Conservation (phyloP, 768 basidiomycete genomes). For the Rhodosporidiobolus sp. region DNA sequence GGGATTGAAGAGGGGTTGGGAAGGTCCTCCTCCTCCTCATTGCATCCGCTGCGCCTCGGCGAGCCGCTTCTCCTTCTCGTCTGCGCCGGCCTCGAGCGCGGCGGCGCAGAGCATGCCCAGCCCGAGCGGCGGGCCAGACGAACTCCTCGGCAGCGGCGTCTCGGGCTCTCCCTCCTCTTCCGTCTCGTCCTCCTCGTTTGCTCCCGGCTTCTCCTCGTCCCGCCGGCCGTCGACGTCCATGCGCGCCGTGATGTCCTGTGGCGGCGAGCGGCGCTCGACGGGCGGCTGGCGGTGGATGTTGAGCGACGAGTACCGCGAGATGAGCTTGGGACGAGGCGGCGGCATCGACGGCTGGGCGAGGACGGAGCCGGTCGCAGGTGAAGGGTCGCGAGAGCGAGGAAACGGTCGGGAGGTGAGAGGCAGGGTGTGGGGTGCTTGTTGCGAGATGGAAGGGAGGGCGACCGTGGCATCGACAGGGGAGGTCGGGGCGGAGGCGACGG, state of each 20-base stretch:
- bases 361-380: not conserved
- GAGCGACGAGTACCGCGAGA: slow-evolving; percentile 10
- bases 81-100: not conserved
- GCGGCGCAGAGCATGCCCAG: slow-evolving; percentile 24
- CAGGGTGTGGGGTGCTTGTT: not conserved
- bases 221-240: not conserved
- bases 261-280: not conserved
- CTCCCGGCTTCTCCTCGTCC: not conserved
- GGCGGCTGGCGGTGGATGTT: not conserved
- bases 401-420: not conserved
- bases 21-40: not conserved
- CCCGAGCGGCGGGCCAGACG: not conserved
- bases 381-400: not conserved
- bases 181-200: not conserved
- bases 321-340: not conserved
- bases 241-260: not conserved
- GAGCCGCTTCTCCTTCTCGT: not conserved
- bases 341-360: not conserved
- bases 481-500: not conserved
- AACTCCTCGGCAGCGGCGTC: not conserved
- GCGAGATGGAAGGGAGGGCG: not conserved
- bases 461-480: not conserved
- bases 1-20: too few species aligned
- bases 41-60: not conserved
- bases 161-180: not conserved